Base-by-base conservation (phyloP, 441 rosid species). In the Metrosideros polymorpha region DNA sequence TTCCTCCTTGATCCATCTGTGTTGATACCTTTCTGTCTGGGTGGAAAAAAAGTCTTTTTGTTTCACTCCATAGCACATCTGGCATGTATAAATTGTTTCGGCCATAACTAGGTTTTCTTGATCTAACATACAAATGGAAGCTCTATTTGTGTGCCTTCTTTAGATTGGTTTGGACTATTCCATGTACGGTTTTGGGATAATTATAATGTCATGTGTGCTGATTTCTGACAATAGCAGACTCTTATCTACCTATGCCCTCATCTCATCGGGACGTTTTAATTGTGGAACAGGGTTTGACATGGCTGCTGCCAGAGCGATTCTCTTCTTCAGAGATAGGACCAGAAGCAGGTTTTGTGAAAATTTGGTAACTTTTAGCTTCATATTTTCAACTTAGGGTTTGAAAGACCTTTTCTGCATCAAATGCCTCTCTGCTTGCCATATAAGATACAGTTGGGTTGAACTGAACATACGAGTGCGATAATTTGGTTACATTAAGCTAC, bases 341-440 rank as follows among this genome's bases (percentile, higher is more conserved):
- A 92, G 99, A 98, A 98, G 98, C 99, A 96, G 99, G 99, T 98
- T 98, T 93, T 96, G 99, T 97, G 97, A 93, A 91, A 92, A 85
- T 95, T 95, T 92, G 97, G 98, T 94, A 95, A 95, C 84, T 47
- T 83, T 83, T 83, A 83, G 84, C 19, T 52, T 19, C 19, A 6
- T 32, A 27, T 52, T 77, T 52, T 83, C 55, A 53, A 32, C 14
- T 14, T 50, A 32, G 59, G 84, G 30, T 83, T 83, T 32, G 29
- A 49, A 83, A 52, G 17, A 71, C 47, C 47, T 71, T 71, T 71
- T 39, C 47, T 71, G 47, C 79, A 39, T 71, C 47, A 71, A 71
- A 71, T 71, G 47, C 47, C 47, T 39, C 22, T 39, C 25, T 71
- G 47, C 45, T 66, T 66, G 27, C 27, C 45, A 43, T 35, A 18